These are phyloP conservation scores for Mycosarcoma mackinlayi DNA, from an alignment of 1,284 basidiomycete species.

Conservation along the genomic window DNA sequence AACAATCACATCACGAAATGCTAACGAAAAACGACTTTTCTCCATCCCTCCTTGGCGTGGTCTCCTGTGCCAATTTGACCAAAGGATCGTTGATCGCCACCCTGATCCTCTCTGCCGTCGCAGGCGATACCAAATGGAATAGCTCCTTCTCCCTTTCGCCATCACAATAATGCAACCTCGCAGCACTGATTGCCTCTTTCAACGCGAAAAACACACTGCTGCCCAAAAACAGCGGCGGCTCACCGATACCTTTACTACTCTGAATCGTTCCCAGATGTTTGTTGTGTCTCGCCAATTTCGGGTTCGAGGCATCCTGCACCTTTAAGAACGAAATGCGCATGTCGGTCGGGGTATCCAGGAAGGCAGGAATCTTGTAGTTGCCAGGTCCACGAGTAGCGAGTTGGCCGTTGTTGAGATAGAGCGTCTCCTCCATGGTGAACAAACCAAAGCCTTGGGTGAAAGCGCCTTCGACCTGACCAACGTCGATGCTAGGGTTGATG, in stretches of 20 bases:
- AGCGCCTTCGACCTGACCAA: slow-evolving; percentile 69
- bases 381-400: slow-evolving; percentile 67
- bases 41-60: slow-evolving; percentile 55
- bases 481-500: slow-evolving; percentile 69
- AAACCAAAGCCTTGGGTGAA: slow-evolving; percentile 62
- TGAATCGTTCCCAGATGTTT: slow-evolving; percentile 63
- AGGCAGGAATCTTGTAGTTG: slow-evolving; percentile 68
- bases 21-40: slow-evolving; percentile 66
- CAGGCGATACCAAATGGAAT: slow-evolving; percentile 63
- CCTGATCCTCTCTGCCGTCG: slow-evolving; percentile 68
- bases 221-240: slow-evolving; percentile 69
- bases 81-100: slow-evolving; percentile 64
- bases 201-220: slow-evolving; percentile 66
- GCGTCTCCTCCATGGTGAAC: slow-evolving; percentile 67
- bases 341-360: slow-evolving; percentile 67
- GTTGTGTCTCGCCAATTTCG: slow-evolving; percentile 17
- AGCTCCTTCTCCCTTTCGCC: slow-evolving; percentile 18
- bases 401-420: slow-evolving; percentile 66
- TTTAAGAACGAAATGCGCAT: slow-evolving; percentile 67
- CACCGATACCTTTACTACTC: slow-evolving; percentile 59
- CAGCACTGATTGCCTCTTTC: slow-evolving; percentile 64
- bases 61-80: slow-evolving; percentile 47
- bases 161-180: slow-evolving; percentile 57
- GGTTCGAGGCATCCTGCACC: slow-evolving; percentile 43
- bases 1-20: slow-evolving; percentile 38